These are phyloP conservation scores for Saccharata proteae DNA, from an alignment of 2,329 filamentous ascomycete genomes.

Conservation along the genomic window DNA sequence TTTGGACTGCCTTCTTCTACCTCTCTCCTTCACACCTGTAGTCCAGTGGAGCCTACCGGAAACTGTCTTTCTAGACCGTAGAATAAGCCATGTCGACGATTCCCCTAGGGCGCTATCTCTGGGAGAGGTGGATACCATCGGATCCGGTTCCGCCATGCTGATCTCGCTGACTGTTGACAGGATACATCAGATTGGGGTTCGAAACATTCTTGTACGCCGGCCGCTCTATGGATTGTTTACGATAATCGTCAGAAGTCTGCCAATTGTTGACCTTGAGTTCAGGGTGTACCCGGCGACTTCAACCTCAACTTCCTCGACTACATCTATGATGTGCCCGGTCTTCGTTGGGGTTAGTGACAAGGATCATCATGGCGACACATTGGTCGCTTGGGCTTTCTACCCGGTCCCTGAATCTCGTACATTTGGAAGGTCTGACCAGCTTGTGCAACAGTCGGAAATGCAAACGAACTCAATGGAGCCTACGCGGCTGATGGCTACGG, in stretches of 20 bases:
- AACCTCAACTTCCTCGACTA: slow-evolving; percentile 34
- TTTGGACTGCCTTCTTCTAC: not conserved
- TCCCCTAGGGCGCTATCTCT: slow-evolving; percentile 30
- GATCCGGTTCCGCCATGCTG: not conserved
- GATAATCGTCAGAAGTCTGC: too few relatives aligned
- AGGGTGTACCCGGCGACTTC: slow-evolving; percentile 34
- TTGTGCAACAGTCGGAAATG: slow-evolving; percentile 33
- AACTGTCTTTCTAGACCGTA: too few relatives aligned
- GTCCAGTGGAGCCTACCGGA: too few relatives aligned
- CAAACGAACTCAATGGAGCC: slow-evolving; percentile 47
- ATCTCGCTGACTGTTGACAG: slow-evolving; percentile 10
- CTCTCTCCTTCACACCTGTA: not conserved
- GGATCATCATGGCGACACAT: too few relatives aligned
- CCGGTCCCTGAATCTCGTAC: not conserved
- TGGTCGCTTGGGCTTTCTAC: not conserved
- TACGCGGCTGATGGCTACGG: slow-evolving; percentile 49
- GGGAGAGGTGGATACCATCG: slow-evolving; percentile 18
- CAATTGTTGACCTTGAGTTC: not conserved
- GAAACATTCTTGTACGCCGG: slow-evolving; percentile 24
- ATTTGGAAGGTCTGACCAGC: slow-evolving; percentile 1
- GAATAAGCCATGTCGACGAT: slow-evolving; percentile 22
- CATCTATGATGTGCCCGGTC: slow-evolving; percentile 26
- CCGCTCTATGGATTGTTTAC: not conserved
- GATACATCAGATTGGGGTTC: slow-evolving; percentile 28
- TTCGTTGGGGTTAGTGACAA: slow-evolving; percentile 23